Evolutionary conservation across 2,329 filamentous ascomycete genomes (phyloP), one percentile per base, ranked within the genome.

Genomic region (Clonostachys rhizophaga): DNA sequence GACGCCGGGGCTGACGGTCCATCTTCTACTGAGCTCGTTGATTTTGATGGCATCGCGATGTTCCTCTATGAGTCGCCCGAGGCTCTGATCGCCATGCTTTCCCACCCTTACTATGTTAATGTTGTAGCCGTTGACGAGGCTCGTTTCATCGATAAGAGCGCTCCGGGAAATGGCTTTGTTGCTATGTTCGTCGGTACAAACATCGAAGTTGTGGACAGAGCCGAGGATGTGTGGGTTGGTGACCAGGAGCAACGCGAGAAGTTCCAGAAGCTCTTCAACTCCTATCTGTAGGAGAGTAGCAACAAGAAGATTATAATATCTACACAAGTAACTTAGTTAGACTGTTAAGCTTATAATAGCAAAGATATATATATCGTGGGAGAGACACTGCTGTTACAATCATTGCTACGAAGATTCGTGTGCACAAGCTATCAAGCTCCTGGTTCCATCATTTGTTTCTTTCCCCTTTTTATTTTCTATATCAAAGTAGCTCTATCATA

Each of bases 21-120:
- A 0, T 44, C 47, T 0, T 58, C 58, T 1, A 48, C 45, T 14
- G 30, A 53, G 2, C 53, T 56, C 0, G 54, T 60, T 2, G 52
- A 58, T 5, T 61, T 61, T 39, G 58, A 62, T 4, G 60, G 59
- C 1, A 55, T 63, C 13, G 60, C 59, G 12, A 54, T 63, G 54
- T 63, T 63, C 30, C 42, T 62, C 0, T 62, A 62, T 34, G 40
- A 53, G 33, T 52, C 52, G 1, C 30, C 57, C 2, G 55, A 59
- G 3, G 51, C 49, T 1, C 33, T 63, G 17, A 42, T 47, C 2
- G 57, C 47, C 0, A 58, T 62, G 54, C 48, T 62, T 16, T 49
- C 59, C 0, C 60, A 63, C 4, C 57, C 59, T 5, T 63, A 63
- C 49, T 63, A 62, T 42, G 5, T 52, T 5, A 50, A 56, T 0